These are phyloP conservation scores for Yarrowia deformans DNA, from an alignment of 805 yeast species.

Conservation along the genomic window DNA sequence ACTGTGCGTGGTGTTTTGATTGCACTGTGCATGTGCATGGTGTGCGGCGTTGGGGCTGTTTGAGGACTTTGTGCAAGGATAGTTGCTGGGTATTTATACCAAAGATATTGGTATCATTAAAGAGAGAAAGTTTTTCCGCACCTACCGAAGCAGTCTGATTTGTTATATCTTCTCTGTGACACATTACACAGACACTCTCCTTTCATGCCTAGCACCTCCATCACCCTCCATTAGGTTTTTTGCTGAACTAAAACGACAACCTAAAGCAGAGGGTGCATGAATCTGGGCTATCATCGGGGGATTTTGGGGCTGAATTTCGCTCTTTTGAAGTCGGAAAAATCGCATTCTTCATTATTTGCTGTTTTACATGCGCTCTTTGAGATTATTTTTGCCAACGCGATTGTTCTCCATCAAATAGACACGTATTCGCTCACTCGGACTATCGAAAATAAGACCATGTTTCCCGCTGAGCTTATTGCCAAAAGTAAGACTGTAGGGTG, in stretches of 20 bases:
- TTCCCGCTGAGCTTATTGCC: constrained; percentile 5
- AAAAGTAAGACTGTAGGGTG: constrained; percentile 10
- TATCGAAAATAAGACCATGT: constrained; percentile 26
- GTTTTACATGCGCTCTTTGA: not conserved
- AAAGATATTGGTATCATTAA: not conserved
- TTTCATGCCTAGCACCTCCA: not conserved
- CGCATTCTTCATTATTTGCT: too few relatives aligned
- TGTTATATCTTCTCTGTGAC: not conserved
- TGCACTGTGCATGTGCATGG: constrained; percentile 31
- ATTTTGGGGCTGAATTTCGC: constrained; percentile 7
- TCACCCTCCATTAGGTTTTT: not conserved
- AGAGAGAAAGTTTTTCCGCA: not conserved
- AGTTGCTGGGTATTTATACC: not conserved
- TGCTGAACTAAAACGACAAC: constrained; percentile 31
- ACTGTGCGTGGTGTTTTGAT: constrained; percentile 32
- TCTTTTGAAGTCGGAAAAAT: too few relatives aligned
- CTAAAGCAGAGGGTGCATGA: constrained; percentile 21
- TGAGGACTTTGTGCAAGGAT: too few relatives aligned
- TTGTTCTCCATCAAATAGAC: too few relatives aligned
- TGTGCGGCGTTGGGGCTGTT: constrained; percentile 30
- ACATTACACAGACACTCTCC: not conserved
- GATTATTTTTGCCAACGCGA: too few relatives aligned
- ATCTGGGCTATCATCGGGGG: constrained; percentile 2
- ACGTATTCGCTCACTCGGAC: not conserved
- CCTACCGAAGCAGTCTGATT: not conserved